Conservation (phyloP, 768 basidiomycete genomes). For the Dacryopinax spathularia region DNA sequence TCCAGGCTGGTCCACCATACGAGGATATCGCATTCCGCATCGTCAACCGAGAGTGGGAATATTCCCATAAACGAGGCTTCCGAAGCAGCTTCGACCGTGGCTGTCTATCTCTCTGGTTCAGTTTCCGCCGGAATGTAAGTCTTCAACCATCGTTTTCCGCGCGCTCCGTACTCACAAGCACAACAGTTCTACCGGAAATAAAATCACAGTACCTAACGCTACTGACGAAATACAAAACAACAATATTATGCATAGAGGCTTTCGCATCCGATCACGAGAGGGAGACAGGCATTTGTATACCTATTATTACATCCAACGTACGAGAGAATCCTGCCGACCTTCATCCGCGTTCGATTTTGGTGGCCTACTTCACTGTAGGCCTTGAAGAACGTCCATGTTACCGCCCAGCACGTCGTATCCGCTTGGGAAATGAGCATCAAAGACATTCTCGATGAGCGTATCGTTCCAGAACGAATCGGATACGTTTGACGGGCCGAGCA, state of each 20-base stretch:
- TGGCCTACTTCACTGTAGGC: not conserved
- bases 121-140: constrained; percentile 84
- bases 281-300: not conserved
- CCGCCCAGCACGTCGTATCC: not conserved
- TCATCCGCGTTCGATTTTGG: no score
- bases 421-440: constrained; percentile 1
- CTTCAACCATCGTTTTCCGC: constrained; percentile 6
- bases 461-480: constrained; percentile 4
- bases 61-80: constrained; percentile 94
- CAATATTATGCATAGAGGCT: not conserved
- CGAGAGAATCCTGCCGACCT: no score
- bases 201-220: not conserved
- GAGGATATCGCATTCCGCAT: constrained; percentile 98
- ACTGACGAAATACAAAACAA: not conserved
- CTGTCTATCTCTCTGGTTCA: constrained; percentile 90
- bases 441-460: constrained; percentile 2
- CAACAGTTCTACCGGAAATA: constrained; percentile 70
- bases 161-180: constrained; percentile 14
- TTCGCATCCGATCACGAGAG: not conserved
- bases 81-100: constrained; percentile 94
- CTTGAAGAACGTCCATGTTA: not conserved
- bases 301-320: constrained; percentile 4
- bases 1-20: constrained; percentile 93
- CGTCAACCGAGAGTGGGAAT: constrained; percentile 96
- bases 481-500: not conserved